Percentiles rank a stretch among this genome's conserved stretches.
Evolutionary conservation across 306 rosid genomes (phyloP).

Genomic region (Ochetophila trinervis): DNA sequence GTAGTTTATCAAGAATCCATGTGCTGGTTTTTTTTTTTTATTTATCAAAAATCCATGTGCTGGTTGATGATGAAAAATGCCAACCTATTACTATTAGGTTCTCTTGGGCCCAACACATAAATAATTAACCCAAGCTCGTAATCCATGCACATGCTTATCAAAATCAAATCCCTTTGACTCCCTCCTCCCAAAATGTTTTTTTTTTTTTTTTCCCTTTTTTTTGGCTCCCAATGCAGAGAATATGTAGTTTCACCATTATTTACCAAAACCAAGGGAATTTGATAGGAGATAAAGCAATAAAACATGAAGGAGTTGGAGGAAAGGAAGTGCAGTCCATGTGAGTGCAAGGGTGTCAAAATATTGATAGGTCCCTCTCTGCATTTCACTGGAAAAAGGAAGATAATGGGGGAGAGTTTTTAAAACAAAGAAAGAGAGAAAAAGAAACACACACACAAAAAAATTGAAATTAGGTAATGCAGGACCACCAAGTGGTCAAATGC

Average conservation of each 20-base stretch:
- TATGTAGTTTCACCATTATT: background rate
- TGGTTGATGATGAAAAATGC: conserved; percentile 19
- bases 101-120: conserved; percentile 42
- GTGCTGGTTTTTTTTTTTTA: too few species aligned
- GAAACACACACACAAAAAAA: background rate
- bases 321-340: background rate
- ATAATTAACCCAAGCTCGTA: conserved; percentile 21
- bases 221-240: background rate
- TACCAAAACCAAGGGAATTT: background rate
- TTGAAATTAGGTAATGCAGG: too few species aligned
- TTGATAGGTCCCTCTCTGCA: background rate
- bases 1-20: conserved; percentile 24
- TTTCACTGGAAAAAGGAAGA: background rate
- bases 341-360: conserved; percentile 7
- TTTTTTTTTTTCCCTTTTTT: background rate
- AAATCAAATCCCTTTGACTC: conserved; percentile 8
- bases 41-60: conserved; percentile 29
- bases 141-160: conserved; percentile 42
- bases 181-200: conserved; percentile 12
- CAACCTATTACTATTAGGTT: conserved; percentile 24
- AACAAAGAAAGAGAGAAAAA: background rate
- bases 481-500: too few species aligned
- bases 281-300: background rate
- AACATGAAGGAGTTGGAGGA: background rate
- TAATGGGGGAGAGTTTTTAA: background rate